Evolutionary conservation across 257 asterid species (phyloP).

Genomic region (Gentiana macrophylla): DNA sequence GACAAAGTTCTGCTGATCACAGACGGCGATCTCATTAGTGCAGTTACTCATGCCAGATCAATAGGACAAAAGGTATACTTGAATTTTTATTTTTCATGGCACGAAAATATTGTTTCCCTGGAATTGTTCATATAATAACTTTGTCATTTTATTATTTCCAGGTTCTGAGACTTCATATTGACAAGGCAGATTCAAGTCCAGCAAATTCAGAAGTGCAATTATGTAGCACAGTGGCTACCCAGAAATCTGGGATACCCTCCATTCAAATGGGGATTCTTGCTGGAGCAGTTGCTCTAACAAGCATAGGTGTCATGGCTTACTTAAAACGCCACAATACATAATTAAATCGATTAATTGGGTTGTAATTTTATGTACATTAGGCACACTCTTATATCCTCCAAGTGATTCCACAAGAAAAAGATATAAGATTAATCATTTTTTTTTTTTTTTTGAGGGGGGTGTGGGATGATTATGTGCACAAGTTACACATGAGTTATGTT

Average conservation of each 20-base stretch:
- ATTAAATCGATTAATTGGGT: not conserved
- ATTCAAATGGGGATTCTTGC: conserved; percentile 40
- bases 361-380: too few relatives aligned
- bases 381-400: too few relatives aligned
- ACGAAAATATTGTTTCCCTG: too few relatives aligned
- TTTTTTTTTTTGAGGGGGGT: too few relatives aligned
- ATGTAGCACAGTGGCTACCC: conserved; percentile 17
- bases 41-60: conserved; percentile 60
- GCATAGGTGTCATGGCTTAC: conserved; percentile 54
- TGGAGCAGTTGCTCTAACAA: conserved; percentile 49
- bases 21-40: conserved; percentile 77
- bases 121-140: too few relatives aligned
- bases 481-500: too few relatives aligned
- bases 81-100: not conserved
- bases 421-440: too few relatives aligned
- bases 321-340: conserved; percentile 47
- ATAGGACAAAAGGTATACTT: conserved; percentile 49
- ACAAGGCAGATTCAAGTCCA: conserved; percentile 20
- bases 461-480: too few relatives aligned
- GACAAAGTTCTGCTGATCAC: conserved; percentile 79
- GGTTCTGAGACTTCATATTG: conserved; percentile 75
- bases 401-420: too few relatives aligned
- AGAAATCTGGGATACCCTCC: conserved; percentile 22
- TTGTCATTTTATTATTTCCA: conserved; percentile 8
- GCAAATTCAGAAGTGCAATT: conserved; percentile 11